Percentiles rank a stretch among this genome's conserved stretches.
Conservation (phyloP, 2,329 filamentous ascomycete genomes). For the Parafenestella ontariensis region DNA sequence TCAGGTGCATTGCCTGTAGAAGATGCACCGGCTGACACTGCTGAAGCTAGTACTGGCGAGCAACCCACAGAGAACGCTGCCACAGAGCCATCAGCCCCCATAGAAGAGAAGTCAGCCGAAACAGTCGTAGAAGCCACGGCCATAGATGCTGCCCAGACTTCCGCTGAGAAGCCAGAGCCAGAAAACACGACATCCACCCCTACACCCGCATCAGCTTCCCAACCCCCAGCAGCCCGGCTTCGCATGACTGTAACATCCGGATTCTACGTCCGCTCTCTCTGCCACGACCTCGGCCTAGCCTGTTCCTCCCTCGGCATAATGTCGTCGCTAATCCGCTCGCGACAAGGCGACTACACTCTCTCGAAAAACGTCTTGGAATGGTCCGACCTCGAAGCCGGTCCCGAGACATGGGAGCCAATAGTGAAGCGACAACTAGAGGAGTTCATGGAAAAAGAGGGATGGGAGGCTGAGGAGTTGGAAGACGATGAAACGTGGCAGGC, state of each 20-base stretch:
- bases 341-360: conserved; percentile 78
- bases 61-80: background rate
- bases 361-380: conserved; percentile 78
- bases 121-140: background rate
- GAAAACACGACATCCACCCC: background rate
- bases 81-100: background rate
- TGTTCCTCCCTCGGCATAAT: conserved; percentile 84
- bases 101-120: background rate
- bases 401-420: conserved; percentile 82
- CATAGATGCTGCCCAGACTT: background rate
- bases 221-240: conserved; percentile 75
- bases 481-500: conserved; percentile 43
- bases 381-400: conserved; percentile 75
- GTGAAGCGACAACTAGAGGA: conserved; percentile 65
- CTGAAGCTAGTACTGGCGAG: conserved; percentile 1
- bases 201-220: background rate
- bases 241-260: conserved; percentile 93
- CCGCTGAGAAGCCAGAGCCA: background rate
- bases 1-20: conserved; percentile 40
- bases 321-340: conserved; percentile 79
- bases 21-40: conserved; percentile 5
- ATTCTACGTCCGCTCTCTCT: conserved; percentile 94
- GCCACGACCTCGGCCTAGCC: conserved; percentile 86
- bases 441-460: conserved; percentile 56
- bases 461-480: conserved; percentile 37